Evolutionary conservation across 495 filamentous ascomycete genomes (phyloP), one percentile per base, ranked within the genome.

Genomic region (Penicillium robsamsonii): DNA sequence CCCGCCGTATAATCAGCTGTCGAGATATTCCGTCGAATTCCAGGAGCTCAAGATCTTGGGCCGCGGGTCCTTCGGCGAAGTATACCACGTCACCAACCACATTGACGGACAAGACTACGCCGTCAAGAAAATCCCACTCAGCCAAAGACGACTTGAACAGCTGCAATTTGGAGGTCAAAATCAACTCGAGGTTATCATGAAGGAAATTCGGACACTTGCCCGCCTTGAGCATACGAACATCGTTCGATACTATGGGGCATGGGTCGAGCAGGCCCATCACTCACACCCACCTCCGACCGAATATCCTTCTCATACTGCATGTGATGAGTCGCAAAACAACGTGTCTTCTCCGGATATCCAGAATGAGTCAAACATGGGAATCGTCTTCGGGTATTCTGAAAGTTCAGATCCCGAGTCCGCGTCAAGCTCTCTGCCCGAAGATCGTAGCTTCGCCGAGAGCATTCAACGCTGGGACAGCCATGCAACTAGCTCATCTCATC

Each of bases 91-190:
- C 37, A 73, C 60, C 15, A 79, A 83, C 43, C 73, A 76, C 37
- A 73, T 83, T 6, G 80, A 83, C 50, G 75, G 74, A 3, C 77
- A 77, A 48, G 65, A 70, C 33, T 83, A 83, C 55, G 80, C 80
- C 0, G 67, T 83, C 46, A 83, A 83, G 57, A 83, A 80, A 53
- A 78, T 83, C 11, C 74, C 77, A 12, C 66, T 83, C 13, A 79
- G 73, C 30, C 72, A 77, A 35, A 71, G 62, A 53, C 70, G 79
- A 11, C 66, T 80, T 10, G 70, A 76, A 31, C 70, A 79, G 53
- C 58, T 81, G 42, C 74, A 75, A 24, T 70, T 68, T 50, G 79
- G 79, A 7, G 75, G 68, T 24, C 63, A 77, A 47, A 74, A 77
- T 30, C 71, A 76, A 17, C 66, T 81, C 17, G 75, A 81, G 52